Conservation (phyloP, 202 grass and related monocot species). For the Panicum virgatum region DNA sequence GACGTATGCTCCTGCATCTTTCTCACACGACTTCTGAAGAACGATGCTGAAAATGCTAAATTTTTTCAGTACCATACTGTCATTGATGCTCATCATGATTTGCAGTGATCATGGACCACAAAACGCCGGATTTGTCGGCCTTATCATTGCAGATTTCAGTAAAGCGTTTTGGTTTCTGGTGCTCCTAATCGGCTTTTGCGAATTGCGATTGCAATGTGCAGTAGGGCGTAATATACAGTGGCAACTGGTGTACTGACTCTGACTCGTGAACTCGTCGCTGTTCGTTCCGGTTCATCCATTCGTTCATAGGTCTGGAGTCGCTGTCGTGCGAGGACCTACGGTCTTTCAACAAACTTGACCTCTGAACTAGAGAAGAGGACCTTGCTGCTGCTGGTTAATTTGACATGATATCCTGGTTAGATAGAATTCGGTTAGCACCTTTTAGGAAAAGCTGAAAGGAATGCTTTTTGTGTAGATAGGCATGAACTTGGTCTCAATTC, state of each 20-base stretch:
- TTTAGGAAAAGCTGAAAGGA: not conserved
- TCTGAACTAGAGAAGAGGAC: slow-evolving; percentile 36
- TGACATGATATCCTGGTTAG: slow-evolving; percentile 1
- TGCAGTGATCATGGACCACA: slow-evolving; percentile 9
- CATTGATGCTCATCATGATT: not conserved
- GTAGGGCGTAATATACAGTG: slow-evolving; percentile 8
- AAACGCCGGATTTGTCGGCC: slow-evolving; percentile 13
- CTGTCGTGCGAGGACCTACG: slow-evolving; percentile 27
- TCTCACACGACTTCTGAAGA: not conserved
- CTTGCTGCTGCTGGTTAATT: slow-evolving; percentile 4
- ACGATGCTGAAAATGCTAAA: not conserved
- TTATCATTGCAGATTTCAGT: slow-evolving; percentile 5
- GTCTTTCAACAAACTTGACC: slow-evolving; percentile 41
- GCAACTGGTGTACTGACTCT: slow-evolving; percentile 5
- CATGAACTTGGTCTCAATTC: not conserved
- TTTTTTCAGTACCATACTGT: not conserved
- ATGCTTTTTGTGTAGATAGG: not conserved
- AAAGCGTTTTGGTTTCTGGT: slow-evolving; percentile 28
- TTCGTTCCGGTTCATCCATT: not conserved
- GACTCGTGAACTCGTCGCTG: slow-evolving; percentile 28
- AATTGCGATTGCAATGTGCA: slow-evolving; percentile 7
- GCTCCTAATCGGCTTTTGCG: slow-evolving; percentile 26
- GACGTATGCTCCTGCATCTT: not conserved
- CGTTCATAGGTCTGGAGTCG: slow-evolving; percentile 30
- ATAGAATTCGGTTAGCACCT: not conserved